A percentile compares a stretch with the other conserved stretches of the same genome.
These are phyloP conservation scores for Emiliania huxleyi DNA, from an alignment of 78 protist species.

Conservation along the genomic window DNA sequence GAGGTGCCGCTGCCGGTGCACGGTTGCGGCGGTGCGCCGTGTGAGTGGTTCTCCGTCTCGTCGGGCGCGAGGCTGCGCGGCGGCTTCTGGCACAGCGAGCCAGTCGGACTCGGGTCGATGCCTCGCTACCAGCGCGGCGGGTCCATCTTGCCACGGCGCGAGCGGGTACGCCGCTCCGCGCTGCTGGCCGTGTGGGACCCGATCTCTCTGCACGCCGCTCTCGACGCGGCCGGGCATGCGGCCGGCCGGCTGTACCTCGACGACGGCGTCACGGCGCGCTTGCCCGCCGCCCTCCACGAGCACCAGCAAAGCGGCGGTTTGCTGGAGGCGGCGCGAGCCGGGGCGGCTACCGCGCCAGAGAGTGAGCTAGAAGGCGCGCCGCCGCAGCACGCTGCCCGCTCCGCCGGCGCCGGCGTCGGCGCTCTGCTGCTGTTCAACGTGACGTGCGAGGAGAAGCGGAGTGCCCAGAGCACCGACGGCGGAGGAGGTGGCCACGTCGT, in stretches of 20 bases:
- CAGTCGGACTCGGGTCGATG: slow-evolving; percentile 44
- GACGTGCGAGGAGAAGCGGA: background rate
- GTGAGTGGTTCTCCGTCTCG: background rate
- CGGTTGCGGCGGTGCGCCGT: background rate
- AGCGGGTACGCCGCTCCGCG: slow-evolving; percentile 82
- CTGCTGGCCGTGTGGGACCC: slow-evolving; percentile 80
- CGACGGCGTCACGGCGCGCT: slow-evolving; percentile 64
- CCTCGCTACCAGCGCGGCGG: slow-evolving; percentile 90
- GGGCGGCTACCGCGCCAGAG: too few relatives aligned
- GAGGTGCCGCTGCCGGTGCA: slow-evolving; percentile 53
- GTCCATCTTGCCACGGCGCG: slow-evolving; percentile 73
- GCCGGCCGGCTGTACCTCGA: slow-evolving; percentile 78
- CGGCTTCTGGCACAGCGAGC: background rate
- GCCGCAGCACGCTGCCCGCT: background rate
- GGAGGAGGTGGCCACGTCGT: too few relatives aligned
- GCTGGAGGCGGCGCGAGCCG: too few relatives aligned
- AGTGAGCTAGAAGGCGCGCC: too few relatives aligned
- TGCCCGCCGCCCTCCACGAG: too few relatives aligned
- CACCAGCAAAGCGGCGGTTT: too few relatives aligned
- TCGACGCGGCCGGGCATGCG: slow-evolving; percentile 50
- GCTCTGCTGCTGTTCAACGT: background rate
- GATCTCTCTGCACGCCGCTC: slow-evolving; percentile 77
- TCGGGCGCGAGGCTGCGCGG: background rate
- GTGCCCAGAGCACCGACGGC: background rate
- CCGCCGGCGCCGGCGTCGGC: background rate